phyloP scores from a whole-genome alignment of 495 filamentous ascomycete genomes.

The Lasiosphaeriaceae sp. region DNA sequence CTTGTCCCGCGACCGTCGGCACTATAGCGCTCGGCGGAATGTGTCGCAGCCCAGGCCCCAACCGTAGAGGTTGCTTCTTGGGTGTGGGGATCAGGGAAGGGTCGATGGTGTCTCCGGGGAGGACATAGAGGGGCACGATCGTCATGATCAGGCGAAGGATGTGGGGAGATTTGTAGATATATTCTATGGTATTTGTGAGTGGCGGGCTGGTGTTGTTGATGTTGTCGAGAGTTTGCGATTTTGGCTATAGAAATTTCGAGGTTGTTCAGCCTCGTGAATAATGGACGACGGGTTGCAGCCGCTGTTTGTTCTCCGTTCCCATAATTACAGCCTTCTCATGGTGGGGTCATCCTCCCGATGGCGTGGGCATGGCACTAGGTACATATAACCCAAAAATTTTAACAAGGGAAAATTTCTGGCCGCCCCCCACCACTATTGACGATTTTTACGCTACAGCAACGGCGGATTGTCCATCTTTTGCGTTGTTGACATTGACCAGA shows the following conservation, averaged over 20 bases:
- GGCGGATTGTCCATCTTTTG: not conserved
- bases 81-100: slow-evolving; percentile 61
- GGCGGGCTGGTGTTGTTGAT: too few relatives aligned
- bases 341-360: not conserved
- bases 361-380: not conserved
- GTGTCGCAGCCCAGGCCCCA: slow-evolving; percentile 81
- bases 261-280: too few relatives aligned
- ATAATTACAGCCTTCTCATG: not conserved
- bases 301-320: too few relatives aligned
- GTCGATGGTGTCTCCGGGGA: slow-evolving; percentile 76
- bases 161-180: too few relatives aligned
- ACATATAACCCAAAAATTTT: slow-evolving; percentile 15
- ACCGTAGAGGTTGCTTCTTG: slow-evolving; percentile 63
- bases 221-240: too few relatives aligned
- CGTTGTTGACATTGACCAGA: slow-evolving; percentile 1
- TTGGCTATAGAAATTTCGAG: too few relatives aligned
- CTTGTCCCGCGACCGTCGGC: slow-evolving; percentile 72
- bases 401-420: not conserved
- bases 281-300: too few relatives aligned
- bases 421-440: slow-evolving; percentile 10
- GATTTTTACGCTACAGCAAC: slow-evolving; percentile 5
- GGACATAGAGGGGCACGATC: slow-evolving; percentile 50
- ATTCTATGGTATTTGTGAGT: too few relatives aligned
- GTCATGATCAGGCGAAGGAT: slow-evolving; percentile 34
- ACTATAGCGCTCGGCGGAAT: slow-evolving; percentile 65